A percentile compares a stretch with the other conserved stretches of the same genome.
Evolutionary conservation across 2,329 filamentous ascomycete genomes (phyloP).

Genomic region (Pseudomassariella vexata): DNA sequence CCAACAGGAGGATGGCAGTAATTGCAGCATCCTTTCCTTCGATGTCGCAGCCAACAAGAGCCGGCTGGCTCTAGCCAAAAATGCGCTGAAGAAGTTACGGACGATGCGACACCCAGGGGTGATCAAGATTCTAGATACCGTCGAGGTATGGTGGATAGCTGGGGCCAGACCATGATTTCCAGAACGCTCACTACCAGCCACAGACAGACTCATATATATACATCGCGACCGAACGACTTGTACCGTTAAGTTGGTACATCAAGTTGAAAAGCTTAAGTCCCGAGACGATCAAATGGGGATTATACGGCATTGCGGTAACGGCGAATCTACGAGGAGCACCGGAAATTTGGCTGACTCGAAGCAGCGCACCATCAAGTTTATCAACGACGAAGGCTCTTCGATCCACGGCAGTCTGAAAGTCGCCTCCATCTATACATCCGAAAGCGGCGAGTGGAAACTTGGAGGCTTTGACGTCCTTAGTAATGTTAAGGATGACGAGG

Average conservation of each 20-base stretch:
- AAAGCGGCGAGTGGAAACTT: constrained; percentile 97
- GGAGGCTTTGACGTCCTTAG: constrained; percentile 91
- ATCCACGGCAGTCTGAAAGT: constrained; percentile 84
- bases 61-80: constrained; percentile 79
- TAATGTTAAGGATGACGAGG: constrained; percentile 93
- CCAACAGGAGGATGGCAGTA: constrained; percentile 78
- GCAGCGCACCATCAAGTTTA: constrained; percentile 87
- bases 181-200: too few species aligned
- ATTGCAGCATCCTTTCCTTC: constrained; percentile 96
- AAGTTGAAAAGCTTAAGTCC: constrained; percentile 80
- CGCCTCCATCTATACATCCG: constrained; percentile 84
- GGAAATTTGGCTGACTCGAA: constrained; percentile 1
- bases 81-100: constrained; percentile 88
- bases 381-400: constrained; percentile 87
- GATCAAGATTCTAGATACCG: constrained; percentile 87
- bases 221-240: constrained; percentile 86
- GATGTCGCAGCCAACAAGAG: constrained; percentile 77
- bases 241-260: constrained; percentile 83
- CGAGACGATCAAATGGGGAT: constrained; percentile 95
- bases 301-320: constrained; percentile 81
- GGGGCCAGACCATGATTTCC: too few species aligned
- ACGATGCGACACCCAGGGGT: constrained; percentile 93
- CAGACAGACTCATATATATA: constrained; percentile 93
- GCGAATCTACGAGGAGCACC: constrained; percentile 11
- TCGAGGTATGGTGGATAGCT: constrained; percentile 59